Percentiles rank a stretch among this genome's conserved stretches.
Conservation (phyloP, 805 yeast genomes). For the Grigorovia humatica region DNA sequence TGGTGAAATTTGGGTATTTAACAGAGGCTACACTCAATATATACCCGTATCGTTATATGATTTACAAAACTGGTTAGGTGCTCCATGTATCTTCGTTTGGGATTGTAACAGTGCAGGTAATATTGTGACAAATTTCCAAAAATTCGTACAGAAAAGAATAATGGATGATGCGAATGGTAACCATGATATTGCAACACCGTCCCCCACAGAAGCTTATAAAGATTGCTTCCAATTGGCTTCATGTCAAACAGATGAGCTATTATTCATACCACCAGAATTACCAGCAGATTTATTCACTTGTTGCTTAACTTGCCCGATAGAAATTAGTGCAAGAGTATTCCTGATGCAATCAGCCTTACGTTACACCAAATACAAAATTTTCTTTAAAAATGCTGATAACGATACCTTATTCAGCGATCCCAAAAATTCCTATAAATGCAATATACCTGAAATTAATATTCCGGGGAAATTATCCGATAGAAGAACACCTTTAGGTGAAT, state of each 20-base stretch:
- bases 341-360: constrained; percentile 69
- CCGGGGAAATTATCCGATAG: constrained; percentile 91
- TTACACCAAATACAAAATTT: constrained; percentile 32
- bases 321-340: constrained; percentile 85
- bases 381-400: constrained; percentile 28
- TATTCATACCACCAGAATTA: constrained; percentile 87
- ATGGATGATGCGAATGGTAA: constrained; percentile 67
- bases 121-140: constrained; percentile 78
- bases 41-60: constrained; percentile 95
- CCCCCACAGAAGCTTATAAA: constrained; percentile 43
- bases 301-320: constrained; percentile 91
- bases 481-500: constrained; percentile 89
- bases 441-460: constrained; percentile 42
- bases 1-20: constrained; percentile 98
- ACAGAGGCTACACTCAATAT: constrained; percentile 93
- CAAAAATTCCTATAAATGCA: constrained; percentile 14
- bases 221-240: constrained; percentile 94
- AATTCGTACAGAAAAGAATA: constrained; percentile 80
- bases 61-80: constrained; percentile 94
- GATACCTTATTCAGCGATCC: constrained; percentile 13
- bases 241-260: constrained; percentile 70
- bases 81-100: constrained; percentile 90
- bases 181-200: constrained; percentile 33
- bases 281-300: constrained; percentile 96
- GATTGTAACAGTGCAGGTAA: constrained; percentile 95